Percentiles rank a stretch among this genome's conserved stretches.
Evolutionary conservation across 495 filamentous ascomycete genomes (phyloP).

Genomic region (Evernia prunastri): DNA sequence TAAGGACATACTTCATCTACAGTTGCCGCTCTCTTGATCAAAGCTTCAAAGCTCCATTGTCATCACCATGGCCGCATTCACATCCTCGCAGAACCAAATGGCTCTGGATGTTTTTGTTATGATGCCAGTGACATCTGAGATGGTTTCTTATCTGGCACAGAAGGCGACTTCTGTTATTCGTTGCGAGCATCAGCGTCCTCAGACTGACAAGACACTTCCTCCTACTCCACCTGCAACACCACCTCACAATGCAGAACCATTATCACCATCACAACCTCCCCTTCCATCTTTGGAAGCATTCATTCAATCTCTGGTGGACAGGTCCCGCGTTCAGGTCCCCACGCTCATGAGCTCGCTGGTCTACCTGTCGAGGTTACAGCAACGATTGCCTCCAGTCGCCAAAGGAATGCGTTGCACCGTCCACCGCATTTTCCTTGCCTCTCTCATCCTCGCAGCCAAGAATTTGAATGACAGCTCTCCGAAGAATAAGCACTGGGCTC

Average conservation of each 20-base stretch:
- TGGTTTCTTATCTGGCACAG: slow-evolving; percentile 77
- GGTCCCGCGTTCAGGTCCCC: slow-evolving; percentile 93
- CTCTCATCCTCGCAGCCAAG: slow-evolving; percentile 71
- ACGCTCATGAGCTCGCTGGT: slow-evolving; percentile 95
- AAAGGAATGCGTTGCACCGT: slow-evolving; percentile 97
- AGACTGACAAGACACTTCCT: slow-evolving; percentile 51
- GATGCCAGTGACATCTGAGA: slow-evolving; percentile 68
- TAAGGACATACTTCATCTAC: slow-evolving; percentile 9
- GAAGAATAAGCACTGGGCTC: slow-evolving; percentile 99
- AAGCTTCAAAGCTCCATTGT: background rate
- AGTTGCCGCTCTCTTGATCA: slow-evolving; percentile 7
- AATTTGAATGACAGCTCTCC: slow-evolving; percentile 86
- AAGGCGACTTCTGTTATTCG: slow-evolving; percentile 85
- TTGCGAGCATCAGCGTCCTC: slow-evolving; percentile 60
- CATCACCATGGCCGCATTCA: slow-evolving; percentile 37
- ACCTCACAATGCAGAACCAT: slow-evolving; percentile 47
- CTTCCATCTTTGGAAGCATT: slow-evolving; percentile 82
- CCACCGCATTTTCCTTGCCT: slow-evolving; percentile 80
- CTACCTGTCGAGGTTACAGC: slow-evolving; percentile 78
- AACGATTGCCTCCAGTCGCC: slow-evolving; percentile 82
- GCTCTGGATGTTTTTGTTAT: slow-evolving; percentile 89
- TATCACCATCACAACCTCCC: slow-evolving; percentile 36
- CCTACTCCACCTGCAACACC: slow-evolving; percentile 64
- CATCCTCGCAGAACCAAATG: slow-evolving; percentile 56
- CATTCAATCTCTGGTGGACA: slow-evolving; percentile 81